Percentiles rank a stretch among this genome's conserved stretches.
Conservation (phyloP, 331 rosid genomes). For the Quercus phellos region DNA sequence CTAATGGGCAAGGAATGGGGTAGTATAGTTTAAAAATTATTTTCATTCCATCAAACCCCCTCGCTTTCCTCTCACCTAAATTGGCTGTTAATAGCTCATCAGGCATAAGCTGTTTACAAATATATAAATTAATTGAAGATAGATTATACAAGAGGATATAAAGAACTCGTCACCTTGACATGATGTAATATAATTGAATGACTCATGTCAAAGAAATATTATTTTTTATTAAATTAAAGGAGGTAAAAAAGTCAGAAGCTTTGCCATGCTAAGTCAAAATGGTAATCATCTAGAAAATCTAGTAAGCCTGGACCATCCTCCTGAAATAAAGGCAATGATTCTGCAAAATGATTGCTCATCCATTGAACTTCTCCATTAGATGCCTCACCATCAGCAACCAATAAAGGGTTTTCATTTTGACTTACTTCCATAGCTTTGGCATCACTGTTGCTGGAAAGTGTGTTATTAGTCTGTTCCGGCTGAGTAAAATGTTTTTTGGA, state of each 20-base stretch:
- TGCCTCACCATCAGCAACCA: neutral
- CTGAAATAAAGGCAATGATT: neutral
- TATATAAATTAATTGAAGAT: no score
- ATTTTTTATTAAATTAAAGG: neutral
- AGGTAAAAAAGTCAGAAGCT: neutral
- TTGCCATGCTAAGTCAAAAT: neutral
- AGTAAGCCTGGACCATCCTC: neutral
- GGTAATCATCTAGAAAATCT: neutral
- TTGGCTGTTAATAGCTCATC: no score
- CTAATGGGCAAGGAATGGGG: no score
- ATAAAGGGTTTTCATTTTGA: neutral
- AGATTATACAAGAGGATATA: neutral
- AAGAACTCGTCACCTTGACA: neutral
- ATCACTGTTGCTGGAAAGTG: neutral
- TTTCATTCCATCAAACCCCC: no score
- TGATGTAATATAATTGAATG: neutral
- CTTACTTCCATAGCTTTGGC: neutral
- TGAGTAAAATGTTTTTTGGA: neutral
- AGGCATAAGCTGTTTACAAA: no score
- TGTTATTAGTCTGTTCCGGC: neutral
- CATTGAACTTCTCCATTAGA: neutral
- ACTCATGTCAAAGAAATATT: neutral
- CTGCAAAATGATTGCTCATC: neutral
- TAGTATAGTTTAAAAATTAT: no score
- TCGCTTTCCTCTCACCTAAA: no score